These are phyloP conservation scores for Collybiopsis confluens DNA, from an alignment of 768 basidiomycete species.

Conservation along the genomic window DNA sequence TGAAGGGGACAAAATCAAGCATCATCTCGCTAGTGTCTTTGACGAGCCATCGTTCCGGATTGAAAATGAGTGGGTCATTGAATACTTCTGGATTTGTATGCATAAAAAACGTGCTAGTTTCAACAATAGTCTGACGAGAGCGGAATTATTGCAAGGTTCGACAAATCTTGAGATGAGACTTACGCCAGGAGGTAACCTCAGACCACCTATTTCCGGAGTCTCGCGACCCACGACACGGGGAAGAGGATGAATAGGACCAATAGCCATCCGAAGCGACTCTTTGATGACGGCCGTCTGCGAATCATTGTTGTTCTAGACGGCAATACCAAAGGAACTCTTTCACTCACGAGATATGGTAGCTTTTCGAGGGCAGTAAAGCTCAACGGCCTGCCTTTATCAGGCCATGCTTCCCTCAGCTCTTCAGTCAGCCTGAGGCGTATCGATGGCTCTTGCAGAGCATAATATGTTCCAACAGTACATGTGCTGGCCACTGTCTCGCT, in stretches of 20 bases:
- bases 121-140: constrained; percentile 32
- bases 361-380: constrained; percentile 28
- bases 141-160: too few species aligned
- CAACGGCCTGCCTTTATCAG: constrained; percentile 21
- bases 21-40: constrained; percentile 26
- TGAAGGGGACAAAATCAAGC: constrained; percentile 35
- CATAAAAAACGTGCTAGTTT: constrained; percentile 34
- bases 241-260: constrained; percentile 33
- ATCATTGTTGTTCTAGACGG: too few species aligned
- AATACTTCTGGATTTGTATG: constrained; percentile 37
- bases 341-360: constrained; percentile 32
- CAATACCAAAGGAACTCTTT: background rate
- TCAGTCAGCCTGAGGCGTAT: constrained; percentile 16
- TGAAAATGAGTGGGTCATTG: constrained; percentile 31
- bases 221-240: constrained; percentile 34
- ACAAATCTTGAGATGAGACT: too few species aligned
- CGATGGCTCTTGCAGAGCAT: constrained; percentile 19
- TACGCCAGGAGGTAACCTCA: constrained; percentile 34
- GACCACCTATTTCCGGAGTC: constrained; percentile 29
- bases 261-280: constrained; percentile 38
- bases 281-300: constrained; percentile 42
- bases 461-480: constrained; percentile 21
- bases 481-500: constrained; percentile 27
- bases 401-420: constrained; percentile 31
- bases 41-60: constrained; percentile 39